Conservation (phyloP, 2,329 filamentous ascomycete genomes). For the Calycina herbarum region DNA sequence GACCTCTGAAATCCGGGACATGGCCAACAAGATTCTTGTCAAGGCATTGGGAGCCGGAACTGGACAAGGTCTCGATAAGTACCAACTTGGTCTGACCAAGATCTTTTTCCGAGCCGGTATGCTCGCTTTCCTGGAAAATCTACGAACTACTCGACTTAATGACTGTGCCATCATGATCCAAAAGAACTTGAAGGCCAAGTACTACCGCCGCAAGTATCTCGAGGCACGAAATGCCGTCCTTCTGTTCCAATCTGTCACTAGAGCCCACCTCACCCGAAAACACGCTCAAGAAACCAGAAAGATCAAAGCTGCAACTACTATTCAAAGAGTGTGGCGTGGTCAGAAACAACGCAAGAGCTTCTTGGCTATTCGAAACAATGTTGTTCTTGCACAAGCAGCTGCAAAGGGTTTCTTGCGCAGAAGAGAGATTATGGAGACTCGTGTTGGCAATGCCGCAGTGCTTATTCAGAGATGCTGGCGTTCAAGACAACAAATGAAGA, state of each 20-base stretch:
- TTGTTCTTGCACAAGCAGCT: slow-evolving; percentile 84
- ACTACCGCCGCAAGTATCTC: slow-evolving; percentile 88
- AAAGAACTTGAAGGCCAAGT: slow-evolving; percentile 95
- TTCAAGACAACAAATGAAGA: slow-evolving; percentile 71
- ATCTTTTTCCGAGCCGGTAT: slow-evolving; percentile 99
- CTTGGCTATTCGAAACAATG: slow-evolving; percentile 73
- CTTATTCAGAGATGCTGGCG: slow-evolving; percentile 92
- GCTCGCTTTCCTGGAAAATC: slow-evolving; percentile 95
- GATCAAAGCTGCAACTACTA: slow-evolving; percentile 85
- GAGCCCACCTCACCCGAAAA: slow-evolving; percentile 77
- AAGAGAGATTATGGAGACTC: slow-evolving; percentile 90
- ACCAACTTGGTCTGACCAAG: slow-evolving; percentile 95
- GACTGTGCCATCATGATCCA: slow-evolving; percentile 97
- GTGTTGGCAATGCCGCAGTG: slow-evolving; percentile 85
- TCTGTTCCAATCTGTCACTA: slow-evolving; percentile 72
- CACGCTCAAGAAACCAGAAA: slow-evolving; percentile 78
- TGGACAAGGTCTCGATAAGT: slow-evolving; percentile 80
- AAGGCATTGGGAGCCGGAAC: slow-evolving; percentile 82
- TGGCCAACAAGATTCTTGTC: slow-evolving; percentile 88
- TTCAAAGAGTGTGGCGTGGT: slow-evolving; percentile 93
- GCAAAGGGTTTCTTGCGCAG: slow-evolving; percentile 91
- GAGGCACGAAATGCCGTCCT: slow-evolving; percentile 82
- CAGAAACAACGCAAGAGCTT: slow-evolving; percentile 85
- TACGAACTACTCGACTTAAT: slow-evolving; percentile 86
- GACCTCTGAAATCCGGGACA: slow-evolving; percentile 90